Evolutionary conservation across 139 green algal species (phyloP).

Genomic region (Mychonastes homosphaera): DNA sequence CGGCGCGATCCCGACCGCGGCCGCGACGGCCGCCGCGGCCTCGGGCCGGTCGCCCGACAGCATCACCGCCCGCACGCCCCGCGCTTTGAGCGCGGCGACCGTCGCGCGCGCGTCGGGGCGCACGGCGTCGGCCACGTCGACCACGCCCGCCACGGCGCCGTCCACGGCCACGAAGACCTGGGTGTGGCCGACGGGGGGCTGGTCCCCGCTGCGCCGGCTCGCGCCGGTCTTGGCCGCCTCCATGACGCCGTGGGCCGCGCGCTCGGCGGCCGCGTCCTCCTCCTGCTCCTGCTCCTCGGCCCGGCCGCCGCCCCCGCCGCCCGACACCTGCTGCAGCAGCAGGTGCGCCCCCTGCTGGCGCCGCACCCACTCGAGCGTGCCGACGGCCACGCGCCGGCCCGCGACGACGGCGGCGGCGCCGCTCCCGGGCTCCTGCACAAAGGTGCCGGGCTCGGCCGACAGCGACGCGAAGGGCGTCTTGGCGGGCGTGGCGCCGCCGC

Average conservation of each 20-base stretch:
- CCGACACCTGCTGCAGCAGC: not conserved
- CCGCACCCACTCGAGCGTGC: slow-evolving; percentile 66
- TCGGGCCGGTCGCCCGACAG: slow-evolving; percentile 57
- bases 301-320: not conserved
- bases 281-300: slow-evolving; percentile 4
- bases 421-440: slow-evolving; percentile 67
- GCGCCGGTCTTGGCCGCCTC: not conserved
- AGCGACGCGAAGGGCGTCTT: not conserved
- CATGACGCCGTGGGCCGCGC: not conserved
- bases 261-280: slow-evolving; percentile 4
- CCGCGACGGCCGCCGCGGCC: slow-evolving; percentile 45
- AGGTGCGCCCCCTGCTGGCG: slow-evolving; percentile 16
- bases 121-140: slow-evolving; percentile 50
- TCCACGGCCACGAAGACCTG: slow-evolving; percentile 56
- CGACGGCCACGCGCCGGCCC: slow-evolving; percentile 49
- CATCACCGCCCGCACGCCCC: slow-evolving; percentile 50
- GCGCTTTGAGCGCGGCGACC: slow-evolving; percentile 23
- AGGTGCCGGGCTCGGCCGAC: slow-evolving; percentile 36
- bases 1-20: slow-evolving; percentile 44
- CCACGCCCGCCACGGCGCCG: slow-evolving; percentile 34
- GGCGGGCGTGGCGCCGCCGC: not conserved
- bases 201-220: not conserved
- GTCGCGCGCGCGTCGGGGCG: slow-evolving; percentile 42
- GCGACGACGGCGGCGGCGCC: slow-evolving; percentile 54
- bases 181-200: slow-evolving; percentile 34